phyloP scores from a whole-genome alignment of 257 asterid species.

The Linderniella brevidens region DNA sequence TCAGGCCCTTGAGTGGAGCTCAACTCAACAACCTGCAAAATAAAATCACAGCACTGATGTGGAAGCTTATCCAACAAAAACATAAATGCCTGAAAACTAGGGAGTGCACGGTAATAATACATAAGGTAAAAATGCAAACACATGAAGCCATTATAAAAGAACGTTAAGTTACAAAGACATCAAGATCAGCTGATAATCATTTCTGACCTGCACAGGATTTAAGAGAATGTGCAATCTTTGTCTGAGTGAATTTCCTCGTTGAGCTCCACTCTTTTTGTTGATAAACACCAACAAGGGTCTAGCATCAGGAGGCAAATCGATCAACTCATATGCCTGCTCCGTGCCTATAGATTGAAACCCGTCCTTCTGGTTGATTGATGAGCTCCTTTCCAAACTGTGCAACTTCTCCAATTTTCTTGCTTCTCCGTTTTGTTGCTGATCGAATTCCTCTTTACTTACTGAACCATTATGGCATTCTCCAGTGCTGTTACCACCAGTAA shows the following conservation, averaged over 20 bases:
- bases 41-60: too few relatives aligned
- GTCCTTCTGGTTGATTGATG: slow-evolving; percentile 55
- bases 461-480: slow-evolving; percentile 41
- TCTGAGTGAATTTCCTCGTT: slow-evolving; percentile 70
- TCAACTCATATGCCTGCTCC: slow-evolving; percentile 65
- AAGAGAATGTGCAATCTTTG: slow-evolving; percentile 70
- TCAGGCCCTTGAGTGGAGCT: slow-evolving; percentile 93
- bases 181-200: too few relatives aligned
- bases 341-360: slow-evolving; percentile 31
- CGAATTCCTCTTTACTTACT: slow-evolving; percentile 26
- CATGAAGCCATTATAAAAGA: too few relatives aligned
- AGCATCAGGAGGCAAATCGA: slow-evolving; percentile 82
- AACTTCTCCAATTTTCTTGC: slow-evolving; percentile 28
- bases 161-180: too few relatives aligned
- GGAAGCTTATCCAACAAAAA: too few relatives aligned
- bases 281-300: slow-evolving; percentile 81
- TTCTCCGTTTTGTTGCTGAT: slow-evolving; percentile 33
- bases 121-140: too few relatives aligned
- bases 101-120: too few relatives aligned
- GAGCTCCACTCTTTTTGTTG: slow-evolving; percentile 98
- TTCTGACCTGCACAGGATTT: slow-evolving; percentile 87
- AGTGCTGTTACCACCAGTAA: slow-evolving; percentile 26
- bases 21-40: slow-evolving; percentile 53
- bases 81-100: too few relatives aligned
- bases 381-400: slow-evolving; percentile 47